Evolutionary conservation across 2,329 filamentous ascomycete genomes (phyloP).

Genomic region (Dactylellina drechsleri): DNA sequence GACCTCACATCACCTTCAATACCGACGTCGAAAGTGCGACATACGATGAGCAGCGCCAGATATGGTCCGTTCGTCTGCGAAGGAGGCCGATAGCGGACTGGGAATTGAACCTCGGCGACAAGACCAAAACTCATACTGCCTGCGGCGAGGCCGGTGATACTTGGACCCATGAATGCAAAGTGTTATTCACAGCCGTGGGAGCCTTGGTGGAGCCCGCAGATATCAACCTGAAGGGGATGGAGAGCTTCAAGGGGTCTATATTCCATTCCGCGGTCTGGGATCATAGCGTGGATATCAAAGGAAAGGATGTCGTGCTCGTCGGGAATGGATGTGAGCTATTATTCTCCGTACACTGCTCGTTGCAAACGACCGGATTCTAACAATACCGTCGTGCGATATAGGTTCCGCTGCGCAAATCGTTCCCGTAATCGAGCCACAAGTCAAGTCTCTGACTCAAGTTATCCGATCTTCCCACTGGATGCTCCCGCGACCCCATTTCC

Average conservation of each 20-base stretch:
- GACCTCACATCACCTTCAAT: constrained; percentile 70
- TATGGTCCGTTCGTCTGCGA: constrained; percentile 68
- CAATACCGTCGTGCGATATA: constrained; percentile 5
- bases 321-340: constrained; percentile 67
- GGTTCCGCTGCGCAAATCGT: constrained; percentile 67
- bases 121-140: constrained; percentile 58
- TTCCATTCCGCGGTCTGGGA: constrained; percentile 71
- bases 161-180: constrained; percentile 66
- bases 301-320: constrained; percentile 69
- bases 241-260: constrained; percentile 68
- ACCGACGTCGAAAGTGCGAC: constrained; percentile 67
- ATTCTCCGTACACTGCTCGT: no score
- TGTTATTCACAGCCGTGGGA: constrained; percentile 69
- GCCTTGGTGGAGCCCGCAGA: constrained; percentile 68
- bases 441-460: constrained; percentile 70
- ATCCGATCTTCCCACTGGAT: constrained; percentile 71
- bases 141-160: constrained; percentile 61
- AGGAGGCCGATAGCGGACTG: constrained; percentile 67
- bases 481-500: constrained; percentile 60
- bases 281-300: constrained; percentile 66
- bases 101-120: constrained; percentile 65
- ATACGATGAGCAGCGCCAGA: constrained; percentile 67
- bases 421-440: constrained; percentile 65
- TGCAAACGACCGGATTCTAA: no score
- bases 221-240: constrained; percentile 66